Evolutionary conservation across 345 rosid species (phyloP), one percentile per base, ranked within the genome.

Genomic region (Schrenkiella parvula): DNA sequence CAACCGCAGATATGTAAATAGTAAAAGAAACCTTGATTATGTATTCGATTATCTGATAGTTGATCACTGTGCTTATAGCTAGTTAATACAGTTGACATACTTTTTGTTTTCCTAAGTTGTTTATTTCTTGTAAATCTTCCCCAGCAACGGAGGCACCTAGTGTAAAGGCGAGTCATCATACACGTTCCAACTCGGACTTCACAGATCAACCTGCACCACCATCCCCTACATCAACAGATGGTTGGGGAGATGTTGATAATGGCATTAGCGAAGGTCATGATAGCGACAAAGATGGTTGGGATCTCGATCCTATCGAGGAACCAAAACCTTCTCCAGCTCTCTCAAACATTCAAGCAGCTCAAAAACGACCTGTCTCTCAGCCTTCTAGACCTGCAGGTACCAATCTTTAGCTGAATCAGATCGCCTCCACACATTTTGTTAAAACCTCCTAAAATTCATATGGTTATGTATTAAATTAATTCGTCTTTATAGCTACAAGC

Each of bases 251-350:
- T 62, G 73, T 84, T 53, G 98, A 86, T 65, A 88, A 89, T 57
- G 99, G 97, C 72, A 79, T 92, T 78, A 63, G 77, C 59, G 96
- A 84, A 77, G 91, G 79, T 37, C 86, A 79, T 57, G 95, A 84
- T n/a, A 83, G 83, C 41, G 96, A 91, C 56, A 87, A 91, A 81
- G 98, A 89, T 62, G 98, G 98, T 14, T 95, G 99, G 99, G 99
- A 95, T 77, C 75, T 95, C 22, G 96, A 95, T 76, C 97, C 99
- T 57, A 84, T 89, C 17, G 95, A 91, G 59, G 99, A 89, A 60
- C 86, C 88, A 58, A 91, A 89, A 84, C 88, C 92, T 50, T 78
- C 90, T 75, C 87, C 96, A 37, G 86, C 79, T 61, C 96, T 88
- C 26, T 85, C 88, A 48, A 91, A 73, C 80, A 93, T 91, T 67